Conservation (phyloP, 768 basidiomycete species). For the Chlorophyllum brunneum region DNA sequence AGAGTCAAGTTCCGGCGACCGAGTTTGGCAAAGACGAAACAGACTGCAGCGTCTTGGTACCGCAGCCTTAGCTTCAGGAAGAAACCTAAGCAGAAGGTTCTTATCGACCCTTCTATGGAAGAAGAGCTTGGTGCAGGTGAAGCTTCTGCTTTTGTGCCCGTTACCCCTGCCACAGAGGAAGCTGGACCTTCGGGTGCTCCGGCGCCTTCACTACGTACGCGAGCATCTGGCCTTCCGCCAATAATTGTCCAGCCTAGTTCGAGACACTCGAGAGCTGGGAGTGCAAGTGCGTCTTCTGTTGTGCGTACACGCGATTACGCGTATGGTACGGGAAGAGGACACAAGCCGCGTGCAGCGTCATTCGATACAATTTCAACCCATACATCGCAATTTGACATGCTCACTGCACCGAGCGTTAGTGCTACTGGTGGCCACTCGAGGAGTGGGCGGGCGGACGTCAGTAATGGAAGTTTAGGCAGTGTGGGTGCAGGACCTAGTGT, state of each 20-base stretch:
- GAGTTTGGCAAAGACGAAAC: conserved; percentile 26
- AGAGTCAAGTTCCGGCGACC: conserved; percentile 22
- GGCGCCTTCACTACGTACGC: background rate
- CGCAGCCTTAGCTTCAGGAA: conserved; percentile 33
- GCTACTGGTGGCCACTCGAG: background rate
- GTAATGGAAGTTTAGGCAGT: conserved; percentile 3
- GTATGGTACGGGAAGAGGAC: background rate
- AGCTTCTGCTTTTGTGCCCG: conserved; percentile 2
- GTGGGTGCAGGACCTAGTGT: background rate
- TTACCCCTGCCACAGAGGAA: background rate
- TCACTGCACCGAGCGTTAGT: conserved; percentile 10
- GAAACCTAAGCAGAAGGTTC: conserved; percentile 24
- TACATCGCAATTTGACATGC: conserved; percentile 15
- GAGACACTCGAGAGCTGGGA: conserved; percentile 12
- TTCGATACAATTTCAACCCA: conserved; percentile 13
- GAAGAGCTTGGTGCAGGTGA: conserved; percentile 24
- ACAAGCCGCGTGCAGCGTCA: conserved; percentile 7
- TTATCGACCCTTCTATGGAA: conserved; percentile 29
- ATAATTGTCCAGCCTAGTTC: background rate
- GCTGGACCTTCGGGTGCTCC: background rate
- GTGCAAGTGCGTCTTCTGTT: background rate
- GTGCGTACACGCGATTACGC: conserved; percentile 5
- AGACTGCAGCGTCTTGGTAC: conserved; percentile 36
- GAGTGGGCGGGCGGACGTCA: background rate
- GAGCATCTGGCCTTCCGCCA: background rate